phyloP scores from a whole-genome alignment of 179 eudicot genomes.

The Amaranthus tricolor region DNA sequence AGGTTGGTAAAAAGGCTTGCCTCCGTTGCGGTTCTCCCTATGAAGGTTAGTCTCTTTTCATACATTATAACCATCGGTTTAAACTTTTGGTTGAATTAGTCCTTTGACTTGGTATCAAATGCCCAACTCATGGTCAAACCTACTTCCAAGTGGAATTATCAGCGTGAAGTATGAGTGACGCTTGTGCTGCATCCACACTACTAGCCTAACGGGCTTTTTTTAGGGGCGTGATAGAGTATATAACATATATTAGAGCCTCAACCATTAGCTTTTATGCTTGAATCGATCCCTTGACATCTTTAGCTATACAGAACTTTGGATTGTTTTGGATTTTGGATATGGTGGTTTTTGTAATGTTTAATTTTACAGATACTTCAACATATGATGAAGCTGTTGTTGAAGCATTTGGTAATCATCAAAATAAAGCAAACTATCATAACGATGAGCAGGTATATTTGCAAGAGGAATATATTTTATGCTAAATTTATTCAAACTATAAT shows the following conservation, averaged over 20 bases:
- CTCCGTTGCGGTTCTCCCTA: constrained; percentile 63
- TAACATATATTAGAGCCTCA: too few species aligned
- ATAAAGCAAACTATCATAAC: constrained; percentile 39
- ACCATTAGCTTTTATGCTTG: too few species aligned
- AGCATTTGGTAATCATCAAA: constrained; percentile 40
- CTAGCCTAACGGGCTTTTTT: too few species aligned
- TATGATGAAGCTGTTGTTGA: constrained; percentile 38
- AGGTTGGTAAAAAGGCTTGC: constrained; percentile 72
- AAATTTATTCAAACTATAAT: neutral
- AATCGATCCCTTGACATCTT: too few species aligned
- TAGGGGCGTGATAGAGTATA: too few species aligned
- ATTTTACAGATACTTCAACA: constrained; percentile 40
- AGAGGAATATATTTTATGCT: neutral
- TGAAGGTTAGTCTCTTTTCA: constrained; percentile 31
- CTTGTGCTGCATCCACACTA: too few species aligned
- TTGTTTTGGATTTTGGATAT: neutral
- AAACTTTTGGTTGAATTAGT: too few species aligned
- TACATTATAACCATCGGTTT: neutral
- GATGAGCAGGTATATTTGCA: constrained; percentile 46
- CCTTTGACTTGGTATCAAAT: too few species aligned
- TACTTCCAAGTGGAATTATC: too few species aligned
- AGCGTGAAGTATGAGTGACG: too few species aligned
- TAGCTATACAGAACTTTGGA: too few species aligned
- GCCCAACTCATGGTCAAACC: too few species aligned
- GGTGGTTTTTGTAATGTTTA: neutral